Evolutionary conservation across 768 basidiomycete genomes (phyloP).

Genomic region (Daedaleopsis sinensis): DNA sequence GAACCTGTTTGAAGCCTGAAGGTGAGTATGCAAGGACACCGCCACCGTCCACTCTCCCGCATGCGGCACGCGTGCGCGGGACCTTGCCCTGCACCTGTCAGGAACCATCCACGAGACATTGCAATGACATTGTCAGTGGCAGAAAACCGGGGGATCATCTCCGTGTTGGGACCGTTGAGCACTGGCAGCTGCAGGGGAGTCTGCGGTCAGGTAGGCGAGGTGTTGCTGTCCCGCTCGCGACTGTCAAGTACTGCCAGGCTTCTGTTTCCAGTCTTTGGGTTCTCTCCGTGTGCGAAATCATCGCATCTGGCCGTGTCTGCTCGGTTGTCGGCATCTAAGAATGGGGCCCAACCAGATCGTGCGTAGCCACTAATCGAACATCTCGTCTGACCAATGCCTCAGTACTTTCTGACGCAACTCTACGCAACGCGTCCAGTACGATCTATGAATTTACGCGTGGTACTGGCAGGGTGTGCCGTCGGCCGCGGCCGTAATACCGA

Average conservation of each 20-base stretch:
- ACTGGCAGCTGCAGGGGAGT: not conserved
- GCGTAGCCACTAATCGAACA: not conserved
- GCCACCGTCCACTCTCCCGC: not conserved
- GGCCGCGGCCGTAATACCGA: too few species aligned
- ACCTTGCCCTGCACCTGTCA: not conserved
- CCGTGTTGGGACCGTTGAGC: not conserved
- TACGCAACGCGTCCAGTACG: too few species aligned
- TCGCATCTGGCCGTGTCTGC: not conserved
- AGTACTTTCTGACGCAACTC: not conserved
- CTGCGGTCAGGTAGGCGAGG: not conserved
- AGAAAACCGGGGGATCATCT: not conserved
- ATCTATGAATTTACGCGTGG: not conserved
- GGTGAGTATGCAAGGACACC: conserved; percentile 6
- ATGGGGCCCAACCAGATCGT: not conserved
- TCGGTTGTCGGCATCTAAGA: not conserved
- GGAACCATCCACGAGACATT: not conserved
- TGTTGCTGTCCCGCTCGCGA: not conserved
- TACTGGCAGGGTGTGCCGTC: not conserved
- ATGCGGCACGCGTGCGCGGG: too few species aligned
- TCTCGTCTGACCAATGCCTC: not conserved
- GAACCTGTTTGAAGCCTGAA: conserved; percentile 1
- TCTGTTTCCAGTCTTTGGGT: not conserved
- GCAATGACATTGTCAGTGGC: not conserved
- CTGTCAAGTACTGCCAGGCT: not conserved
- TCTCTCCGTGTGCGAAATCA: not conserved